Conservation (phyloP, 805 yeast genomes). For the Teunomyces lycoperdinae region DNA sequence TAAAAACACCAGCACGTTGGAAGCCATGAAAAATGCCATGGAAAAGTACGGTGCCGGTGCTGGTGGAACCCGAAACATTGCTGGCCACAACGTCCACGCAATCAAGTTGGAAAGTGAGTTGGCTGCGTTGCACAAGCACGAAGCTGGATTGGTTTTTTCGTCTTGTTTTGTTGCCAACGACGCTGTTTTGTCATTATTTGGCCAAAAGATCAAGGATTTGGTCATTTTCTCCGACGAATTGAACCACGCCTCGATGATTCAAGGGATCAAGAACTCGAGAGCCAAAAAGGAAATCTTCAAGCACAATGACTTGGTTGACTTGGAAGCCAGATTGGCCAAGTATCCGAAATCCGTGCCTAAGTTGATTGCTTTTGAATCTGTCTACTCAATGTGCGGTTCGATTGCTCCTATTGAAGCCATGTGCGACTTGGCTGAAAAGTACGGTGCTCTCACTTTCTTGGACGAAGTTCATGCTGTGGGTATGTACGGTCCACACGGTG, state of each 20-base stretch:
- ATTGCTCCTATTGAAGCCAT: conserved; percentile 90
- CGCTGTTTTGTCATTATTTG: conserved; percentile 86
- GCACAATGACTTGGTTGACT: conserved; percentile 83
- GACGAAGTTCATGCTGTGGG: conserved; percentile 99
- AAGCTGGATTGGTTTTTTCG: conserved; percentile 90
- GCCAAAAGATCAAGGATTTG: conserved; percentile 84
- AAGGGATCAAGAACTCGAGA: conserved; percentile 88
- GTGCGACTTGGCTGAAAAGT: conserved; percentile 94
- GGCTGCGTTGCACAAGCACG: conserved; percentile 91
- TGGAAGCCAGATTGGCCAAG: conserved; percentile 72
- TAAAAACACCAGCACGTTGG: conserved; percentile 66
- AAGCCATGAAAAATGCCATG: conserved; percentile 74
- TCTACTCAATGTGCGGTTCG: conserved; percentile 98
- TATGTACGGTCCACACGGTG: conserved; percentile 98
- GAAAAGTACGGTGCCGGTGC: conserved; percentile 97
- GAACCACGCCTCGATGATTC: conserved; percentile 98
- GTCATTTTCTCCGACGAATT: conserved; percentile 90
- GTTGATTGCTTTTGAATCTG: conserved; percentile 94
- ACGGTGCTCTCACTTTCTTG: conserved; percentile 93
- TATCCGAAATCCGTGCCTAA: conserved; percentile 90
- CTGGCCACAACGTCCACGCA: conserved; percentile 95
- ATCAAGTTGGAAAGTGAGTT: conserved; percentile 79
- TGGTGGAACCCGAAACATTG: conserved; percentile 98
- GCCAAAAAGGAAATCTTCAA: conserved; percentile 85
- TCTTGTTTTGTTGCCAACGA: conserved; percentile 98